phyloP scores from a whole-genome alignment of 495 filamentous ascomycete genomes.

The Aspergillus egyptiacus region DNA sequence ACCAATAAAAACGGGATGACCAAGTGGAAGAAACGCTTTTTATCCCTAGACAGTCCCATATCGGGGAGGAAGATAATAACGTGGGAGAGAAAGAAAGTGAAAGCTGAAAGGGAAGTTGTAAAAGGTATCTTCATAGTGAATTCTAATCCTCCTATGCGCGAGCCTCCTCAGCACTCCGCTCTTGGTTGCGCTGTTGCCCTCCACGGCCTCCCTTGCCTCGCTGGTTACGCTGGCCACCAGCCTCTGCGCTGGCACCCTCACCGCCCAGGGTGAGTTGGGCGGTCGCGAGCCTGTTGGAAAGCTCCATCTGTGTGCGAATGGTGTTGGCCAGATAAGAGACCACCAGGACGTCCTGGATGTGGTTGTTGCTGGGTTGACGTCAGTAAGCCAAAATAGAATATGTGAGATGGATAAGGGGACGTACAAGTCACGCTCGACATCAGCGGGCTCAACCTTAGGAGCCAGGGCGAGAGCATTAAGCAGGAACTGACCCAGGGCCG shows the following conservation, averaged over 20 bases:
- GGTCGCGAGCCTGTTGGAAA: conserved; percentile 88
- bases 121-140: conserved; percentile 21
- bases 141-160: conserved; percentile 33
- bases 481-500: conserved; percentile 87
- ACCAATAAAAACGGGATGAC: too few relatives aligned
- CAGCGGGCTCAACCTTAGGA: conserved; percentile 82
- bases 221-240: conserved; percentile 38
- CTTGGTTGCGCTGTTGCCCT: conserved; percentile 36
- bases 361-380: conserved; percentile 67
- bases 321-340: conserved; percentile 97
- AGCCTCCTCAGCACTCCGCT: conserved; percentile 31
- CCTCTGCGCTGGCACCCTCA: conserved; percentile 33
- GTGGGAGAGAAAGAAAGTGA: conserved; percentile 14
- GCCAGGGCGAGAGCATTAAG: conserved; percentile 86
- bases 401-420: conserved; percentile 22
- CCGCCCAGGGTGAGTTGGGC: conserved; percentile 64
- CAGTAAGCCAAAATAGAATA: conserved; percentile 38
- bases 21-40: too few relatives aligned
- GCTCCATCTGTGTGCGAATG: conserved; percentile 97
- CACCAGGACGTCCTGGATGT: conserved; percentile 96
- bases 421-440: conserved; percentile 91
- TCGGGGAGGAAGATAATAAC: conserved; percentile 2
- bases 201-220: conserved; percentile 47
- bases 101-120: conserved; percentile 19
- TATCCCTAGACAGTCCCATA: too few relatives aligned